A percentile compares a stretch with the other conserved stretches of the same genome.
phyloP scores from a whole-genome alignment of 1,139 yeast species.

The Diutina siamensis region DNA sequence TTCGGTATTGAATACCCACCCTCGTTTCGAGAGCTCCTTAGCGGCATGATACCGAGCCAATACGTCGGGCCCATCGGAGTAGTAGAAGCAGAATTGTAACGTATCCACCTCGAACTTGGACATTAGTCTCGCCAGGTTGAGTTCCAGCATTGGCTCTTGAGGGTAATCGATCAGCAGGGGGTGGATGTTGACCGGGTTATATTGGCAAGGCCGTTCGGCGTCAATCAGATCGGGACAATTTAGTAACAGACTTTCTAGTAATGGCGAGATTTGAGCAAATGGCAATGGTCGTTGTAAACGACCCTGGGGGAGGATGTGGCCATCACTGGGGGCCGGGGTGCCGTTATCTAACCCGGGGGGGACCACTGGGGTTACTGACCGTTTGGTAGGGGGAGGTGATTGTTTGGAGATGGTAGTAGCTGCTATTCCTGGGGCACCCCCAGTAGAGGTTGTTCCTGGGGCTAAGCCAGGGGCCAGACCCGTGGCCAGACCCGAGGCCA shows the following conservation, averaged over 20 bases:
- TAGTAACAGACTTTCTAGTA: conserved; percentile 65
- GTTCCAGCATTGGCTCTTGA: conserved; percentile 66
- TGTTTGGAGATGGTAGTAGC: background rate
- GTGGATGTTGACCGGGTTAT: conserved; percentile 73
- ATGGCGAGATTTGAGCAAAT: conserved; percentile 40
- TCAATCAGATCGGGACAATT: conserved; percentile 92
- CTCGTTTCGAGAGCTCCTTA: conserved; percentile 64
- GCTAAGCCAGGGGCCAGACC: no score
- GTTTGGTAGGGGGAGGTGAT: conserved; percentile 8
- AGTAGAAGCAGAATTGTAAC: conserved; percentile 84
- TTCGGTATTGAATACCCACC: conserved; percentile 78
- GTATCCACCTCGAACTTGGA: conserved; percentile 79
- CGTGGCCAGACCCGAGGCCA: no score
- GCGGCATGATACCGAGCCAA: conserved; percentile 68
- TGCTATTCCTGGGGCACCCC: background rate
- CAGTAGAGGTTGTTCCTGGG: background rate
- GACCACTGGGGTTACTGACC: conserved; percentile 4
- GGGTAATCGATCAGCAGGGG: conserved; percentile 92
- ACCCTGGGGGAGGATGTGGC: conserved; percentile 19
- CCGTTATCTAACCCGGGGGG: background rate
- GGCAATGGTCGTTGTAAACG: conserved; percentile 41
- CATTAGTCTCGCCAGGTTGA: conserved; percentile 42
- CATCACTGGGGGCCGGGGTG: background rate
- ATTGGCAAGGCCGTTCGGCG: conserved; percentile 76
- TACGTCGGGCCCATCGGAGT: conserved; percentile 34